Percentiles rank a stretch among this genome's conserved stretches.
phyloP scores from a whole-genome alignment of 2,329 filamentous ascomycete genomes.

The Fragosphaeria purpurea region DNA sequence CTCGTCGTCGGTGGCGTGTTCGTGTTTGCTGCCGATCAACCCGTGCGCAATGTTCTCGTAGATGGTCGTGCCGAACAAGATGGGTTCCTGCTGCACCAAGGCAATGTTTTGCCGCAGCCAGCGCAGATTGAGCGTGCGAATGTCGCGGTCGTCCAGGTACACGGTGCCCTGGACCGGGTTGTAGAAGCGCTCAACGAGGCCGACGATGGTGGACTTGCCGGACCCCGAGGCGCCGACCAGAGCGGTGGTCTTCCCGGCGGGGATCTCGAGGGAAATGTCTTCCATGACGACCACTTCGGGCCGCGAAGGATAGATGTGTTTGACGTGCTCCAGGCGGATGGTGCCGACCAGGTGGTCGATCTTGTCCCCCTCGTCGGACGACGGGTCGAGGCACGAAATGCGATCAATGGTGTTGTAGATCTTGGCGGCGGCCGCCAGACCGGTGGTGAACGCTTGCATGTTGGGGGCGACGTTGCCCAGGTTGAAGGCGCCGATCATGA shows the following conservation, averaged over 20 bases:
- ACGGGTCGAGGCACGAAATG: conserved; percentile 70
- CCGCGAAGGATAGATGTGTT: conserved; percentile 89
- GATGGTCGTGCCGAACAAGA: conserved; percentile 82
- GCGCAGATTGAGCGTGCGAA: conserved; percentile 70
- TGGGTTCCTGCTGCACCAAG: conserved; percentile 86
- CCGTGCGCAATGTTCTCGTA: conserved; percentile 85
- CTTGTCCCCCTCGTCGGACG: conserved; percentile 58
- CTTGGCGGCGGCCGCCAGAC: conserved; percentile 75
- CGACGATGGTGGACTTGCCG: conserved; percentile 90
- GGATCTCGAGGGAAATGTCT: conserved; percentile 67
- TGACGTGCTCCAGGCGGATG: conserved; percentile 72
- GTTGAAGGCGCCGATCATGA: conserved; percentile 89
- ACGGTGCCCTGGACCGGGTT: conserved; percentile 73
- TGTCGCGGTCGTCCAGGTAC: conserved; percentile 71
- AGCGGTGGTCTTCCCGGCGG: conserved; percentile 84
- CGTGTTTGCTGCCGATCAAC: conserved; percentile 71
- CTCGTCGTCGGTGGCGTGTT: conserved; percentile 56
- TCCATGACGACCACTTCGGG: conserved; percentile 86
- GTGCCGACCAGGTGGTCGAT: conserved; percentile 64
- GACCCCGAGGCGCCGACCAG: conserved; percentile 90
- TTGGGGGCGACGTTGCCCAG: conserved; percentile 83
- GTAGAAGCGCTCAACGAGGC: conserved; percentile 89
- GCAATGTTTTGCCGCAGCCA: conserved; percentile 92
- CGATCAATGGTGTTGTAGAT: conserved; percentile 94
- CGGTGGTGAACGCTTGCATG: conserved; percentile 74